Percentiles rank a stretch among this genome's conserved stretches.
These are phyloP conservation scores for Penstemon davidsonii DNA, from an alignment of 257 asterid genomes.

Conservation along the genomic window DNA sequence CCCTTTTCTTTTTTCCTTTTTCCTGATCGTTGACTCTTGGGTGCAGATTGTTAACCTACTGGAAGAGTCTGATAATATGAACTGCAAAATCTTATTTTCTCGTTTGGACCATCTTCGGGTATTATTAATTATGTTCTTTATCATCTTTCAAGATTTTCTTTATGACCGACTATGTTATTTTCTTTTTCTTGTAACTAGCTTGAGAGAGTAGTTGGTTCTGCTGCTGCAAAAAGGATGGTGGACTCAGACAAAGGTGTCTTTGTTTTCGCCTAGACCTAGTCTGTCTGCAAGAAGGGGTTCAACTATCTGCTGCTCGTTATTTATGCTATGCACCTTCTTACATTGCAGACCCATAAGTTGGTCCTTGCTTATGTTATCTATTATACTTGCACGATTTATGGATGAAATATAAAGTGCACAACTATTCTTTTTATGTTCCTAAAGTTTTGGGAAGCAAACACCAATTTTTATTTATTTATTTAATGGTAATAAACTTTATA, in stretches of 20 bases:
- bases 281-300: neutral
- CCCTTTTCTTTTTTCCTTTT: neutral
- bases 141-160: neutral
- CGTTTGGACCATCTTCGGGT: slow-evolving; percentile 82
- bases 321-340: no score
- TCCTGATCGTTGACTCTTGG: slow-evolving; percentile 16
- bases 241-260: slow-evolving; percentile 75
- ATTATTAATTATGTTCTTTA: slow-evolving; percentile 29
- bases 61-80: slow-evolving; percentile 67
- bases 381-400: no score
- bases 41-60: slow-evolving; percentile 83
- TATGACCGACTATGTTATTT: neutral
- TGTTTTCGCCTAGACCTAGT: slow-evolving; percentile 54
- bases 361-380: no score
- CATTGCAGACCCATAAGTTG: no score
- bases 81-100: slow-evolving; percentile 83
- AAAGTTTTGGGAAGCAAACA: no score
- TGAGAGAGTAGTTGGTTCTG: slow-evolving; percentile 83
- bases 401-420: no score
- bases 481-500: no score
- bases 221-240: slow-evolving; percentile 80
- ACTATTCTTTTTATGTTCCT: no score
- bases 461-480: no score
- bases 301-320: neutral
- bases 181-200: slow-evolving; percentile 49